Evolutionary conservation across 2,329 filamentous ascomycete species (phyloP).

Genomic region (Colletotrichum limetticola): DNA sequence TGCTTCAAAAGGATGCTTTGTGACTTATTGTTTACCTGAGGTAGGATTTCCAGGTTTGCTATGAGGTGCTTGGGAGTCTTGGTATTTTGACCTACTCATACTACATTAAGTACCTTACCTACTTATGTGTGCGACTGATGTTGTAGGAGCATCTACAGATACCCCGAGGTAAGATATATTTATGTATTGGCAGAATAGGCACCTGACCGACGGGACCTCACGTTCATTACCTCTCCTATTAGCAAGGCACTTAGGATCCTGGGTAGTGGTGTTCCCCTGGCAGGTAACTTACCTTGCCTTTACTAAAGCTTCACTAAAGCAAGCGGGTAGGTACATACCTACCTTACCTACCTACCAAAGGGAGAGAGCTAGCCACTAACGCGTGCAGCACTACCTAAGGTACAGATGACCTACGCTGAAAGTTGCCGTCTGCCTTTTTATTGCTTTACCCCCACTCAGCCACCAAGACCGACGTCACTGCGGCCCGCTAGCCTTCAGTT

Average conservation of each 20-base stretch:
- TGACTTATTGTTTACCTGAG: neutral
- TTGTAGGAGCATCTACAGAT: neutral
- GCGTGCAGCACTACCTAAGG: too few relatives aligned
- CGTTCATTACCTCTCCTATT: too few relatives aligned
- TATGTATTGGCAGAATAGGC: neutral
- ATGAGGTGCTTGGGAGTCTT: neutral
- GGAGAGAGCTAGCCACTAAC: too few relatives aligned
- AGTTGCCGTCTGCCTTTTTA: too few relatives aligned
- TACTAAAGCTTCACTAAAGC: too few relatives aligned
- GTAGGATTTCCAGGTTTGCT: neutral
- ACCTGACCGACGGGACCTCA: neutral
- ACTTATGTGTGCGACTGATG: neutral
- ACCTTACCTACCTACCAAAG: too few relatives aligned
- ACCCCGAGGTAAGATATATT: neutral
- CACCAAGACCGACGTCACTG: conserved; percentile 26
- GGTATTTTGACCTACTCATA: neutral
- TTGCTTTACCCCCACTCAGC: neutral
- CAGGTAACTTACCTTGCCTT: neutral
- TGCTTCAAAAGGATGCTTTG: neutral
- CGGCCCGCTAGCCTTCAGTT: neutral
- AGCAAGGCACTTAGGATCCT: too few relatives aligned
- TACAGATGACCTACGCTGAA: too few relatives aligned
- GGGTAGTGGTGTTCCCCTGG: too few relatives aligned
- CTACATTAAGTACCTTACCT: too few relatives aligned
- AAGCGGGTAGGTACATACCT: neutral